Evolutionary conservation across 2,329 filamentous ascomycete species (phyloP).

Genomic region (Diplodia sapinea): DNA sequence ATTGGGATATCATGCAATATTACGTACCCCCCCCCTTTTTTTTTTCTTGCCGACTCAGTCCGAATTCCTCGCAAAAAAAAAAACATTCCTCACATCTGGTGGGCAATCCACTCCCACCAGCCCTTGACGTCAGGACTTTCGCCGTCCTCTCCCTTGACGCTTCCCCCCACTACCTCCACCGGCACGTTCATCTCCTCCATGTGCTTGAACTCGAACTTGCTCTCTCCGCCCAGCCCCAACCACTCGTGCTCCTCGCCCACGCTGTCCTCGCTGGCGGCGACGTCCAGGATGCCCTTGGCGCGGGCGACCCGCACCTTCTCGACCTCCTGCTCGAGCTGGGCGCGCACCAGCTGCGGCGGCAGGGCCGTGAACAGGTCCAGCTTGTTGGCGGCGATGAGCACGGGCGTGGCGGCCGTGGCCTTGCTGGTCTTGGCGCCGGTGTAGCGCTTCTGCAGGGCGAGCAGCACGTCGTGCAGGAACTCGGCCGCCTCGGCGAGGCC

Average conservation of each 20-base stretch:
- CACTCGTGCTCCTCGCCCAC: constrained; percentile 65
- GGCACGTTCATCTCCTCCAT: constrained; percentile 83
- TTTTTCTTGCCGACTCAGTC: constrained; percentile 5
- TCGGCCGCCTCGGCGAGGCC: constrained; percentile 73
- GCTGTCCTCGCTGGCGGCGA: constrained; percentile 70
- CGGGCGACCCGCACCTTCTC: constrained; percentile 75
- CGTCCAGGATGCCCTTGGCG: constrained; percentile 80
- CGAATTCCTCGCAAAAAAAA: not conserved
- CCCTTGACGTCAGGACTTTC: constrained; percentile 74
- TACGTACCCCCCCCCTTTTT: constrained; percentile 17
- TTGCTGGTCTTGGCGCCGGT: constrained; percentile 63
- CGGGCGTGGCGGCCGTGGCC: constrained; percentile 65
- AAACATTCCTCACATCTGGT: constrained; percentile 62
- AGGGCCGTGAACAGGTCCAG: constrained; percentile 92
- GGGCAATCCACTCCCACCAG: constrained; percentile 92
- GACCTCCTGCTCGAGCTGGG: constrained; percentile 79
- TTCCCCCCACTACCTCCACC: constrained; percentile 79
- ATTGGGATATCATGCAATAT: constrained; percentile 27
- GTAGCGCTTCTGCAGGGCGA: constrained; percentile 77
- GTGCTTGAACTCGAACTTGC: constrained; percentile 78
- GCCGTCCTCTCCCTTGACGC: constrained; percentile 63
- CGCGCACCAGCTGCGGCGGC: constrained; percentile 76
- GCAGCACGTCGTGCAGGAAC: constrained; percentile 89
- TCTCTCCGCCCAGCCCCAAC: constrained; percentile 80
- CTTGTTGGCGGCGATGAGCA: constrained; percentile 93